phyloP scores from a whole-genome alignment of 225 moss, liverwort and hornwort species.

The Antitrichia curtipendula region DNA sequence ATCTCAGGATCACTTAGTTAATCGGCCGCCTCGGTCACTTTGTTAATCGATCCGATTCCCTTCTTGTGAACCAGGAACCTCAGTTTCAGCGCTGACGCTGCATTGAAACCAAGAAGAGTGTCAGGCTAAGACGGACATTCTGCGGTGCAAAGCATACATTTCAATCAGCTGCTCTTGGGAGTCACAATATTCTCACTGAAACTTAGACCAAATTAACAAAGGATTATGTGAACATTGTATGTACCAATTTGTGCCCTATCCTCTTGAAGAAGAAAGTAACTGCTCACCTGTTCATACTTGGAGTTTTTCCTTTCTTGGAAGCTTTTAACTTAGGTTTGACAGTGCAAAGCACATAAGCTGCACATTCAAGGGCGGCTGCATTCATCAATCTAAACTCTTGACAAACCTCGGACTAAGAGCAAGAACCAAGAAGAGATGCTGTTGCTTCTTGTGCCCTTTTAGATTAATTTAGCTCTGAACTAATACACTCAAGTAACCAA shows the following conservation, averaged over 20 bases:
- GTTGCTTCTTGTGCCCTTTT: not conserved
- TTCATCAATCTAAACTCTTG: not conserved
- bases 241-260: not conserved
- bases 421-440: not conserved
- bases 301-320: conserved; percentile 17
- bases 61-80: not conserved
- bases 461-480: not conserved
- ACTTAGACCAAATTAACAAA: not conserved
- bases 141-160: not conserved
- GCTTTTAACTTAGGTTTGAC: conserved; percentile 28
- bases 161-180: not conserved
- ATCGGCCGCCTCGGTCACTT: not conserved
- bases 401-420: not conserved
- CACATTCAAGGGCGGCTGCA: not conserved
- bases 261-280: not conserved
- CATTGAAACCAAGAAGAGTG: not conserved
- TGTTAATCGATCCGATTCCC: not conserved
- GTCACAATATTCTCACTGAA: not conserved
- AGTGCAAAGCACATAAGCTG: conserved; percentile 27
- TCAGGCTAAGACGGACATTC: not conserved
- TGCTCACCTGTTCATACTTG: conserved; percentile 1
- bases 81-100: not conserved
- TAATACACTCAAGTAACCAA: not conserved
- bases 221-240: not conserved
- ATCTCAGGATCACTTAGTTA: not conserved